Percentiles rank a stretch among this genome's conserved stretches.
phyloP scores from a whole-genome alignment of 148 eudicot species.

The Fagopyrum homotropicum region DNA sequence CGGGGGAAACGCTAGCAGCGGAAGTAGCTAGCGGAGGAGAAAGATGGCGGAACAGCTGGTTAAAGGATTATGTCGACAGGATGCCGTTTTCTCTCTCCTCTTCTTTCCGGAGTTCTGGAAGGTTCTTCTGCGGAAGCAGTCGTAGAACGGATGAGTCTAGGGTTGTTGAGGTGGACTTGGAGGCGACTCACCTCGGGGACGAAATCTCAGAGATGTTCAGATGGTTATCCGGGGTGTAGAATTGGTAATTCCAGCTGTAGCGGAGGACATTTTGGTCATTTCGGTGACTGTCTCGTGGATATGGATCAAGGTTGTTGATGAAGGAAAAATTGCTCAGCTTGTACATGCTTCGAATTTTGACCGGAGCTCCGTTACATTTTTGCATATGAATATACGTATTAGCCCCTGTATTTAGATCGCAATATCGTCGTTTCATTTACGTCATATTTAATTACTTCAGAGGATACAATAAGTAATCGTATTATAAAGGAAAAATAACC shows the following conservation, averaged over 20 bases:
- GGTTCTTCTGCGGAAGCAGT: conserved; percentile 68
- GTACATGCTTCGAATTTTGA: background rate
- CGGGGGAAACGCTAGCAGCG: conserved; percentile 3
- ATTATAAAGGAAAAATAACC: too few relatives aligned
- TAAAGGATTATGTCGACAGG: conserved; percentile 64
- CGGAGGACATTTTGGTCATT: background rate
- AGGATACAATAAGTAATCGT: too few relatives aligned
- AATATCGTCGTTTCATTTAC: too few relatives aligned
- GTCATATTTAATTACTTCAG: too few relatives aligned
- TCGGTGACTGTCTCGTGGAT: background rate
- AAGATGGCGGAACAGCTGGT: conserved; percentile 37
- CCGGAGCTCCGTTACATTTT: background rate
- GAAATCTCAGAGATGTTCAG: conserved; percentile 56
- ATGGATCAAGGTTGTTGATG: background rate
- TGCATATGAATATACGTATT: too few relatives aligned
- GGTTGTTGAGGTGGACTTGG: conserved; percentile 37
- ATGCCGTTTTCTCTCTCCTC: conserved; percentile 38
- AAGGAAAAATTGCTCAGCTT: background rate
- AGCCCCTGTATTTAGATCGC: too few relatives aligned
- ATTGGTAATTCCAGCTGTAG: background rate
- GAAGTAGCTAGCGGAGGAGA: conserved; percentile 25
- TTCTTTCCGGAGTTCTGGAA: conserved; percentile 72
- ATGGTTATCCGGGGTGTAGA: conserved; percentile 4
- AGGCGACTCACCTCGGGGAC: conserved; percentile 52
- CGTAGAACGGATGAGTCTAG: conserved; percentile 37